Evolutionary conservation across 352 stramenopile species (phyloP).

Genomic region (Thraustochytrium sp.): DNA sequence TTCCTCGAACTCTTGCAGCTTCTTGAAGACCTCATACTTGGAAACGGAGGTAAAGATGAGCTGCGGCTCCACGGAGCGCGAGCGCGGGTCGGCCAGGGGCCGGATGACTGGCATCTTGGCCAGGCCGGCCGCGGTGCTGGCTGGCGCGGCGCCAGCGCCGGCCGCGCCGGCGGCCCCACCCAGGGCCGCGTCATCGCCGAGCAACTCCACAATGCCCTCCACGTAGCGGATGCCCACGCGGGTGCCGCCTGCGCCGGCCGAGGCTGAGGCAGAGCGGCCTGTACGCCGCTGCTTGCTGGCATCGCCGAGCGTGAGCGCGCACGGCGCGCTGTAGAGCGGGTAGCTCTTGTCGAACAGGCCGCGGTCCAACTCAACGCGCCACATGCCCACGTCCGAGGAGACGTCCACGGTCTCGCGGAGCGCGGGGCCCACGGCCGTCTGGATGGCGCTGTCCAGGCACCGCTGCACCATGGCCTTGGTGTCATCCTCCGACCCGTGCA

Average conservation of each 20-base stretch:
- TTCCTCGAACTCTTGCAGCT: background rate
- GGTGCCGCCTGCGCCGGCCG: background rate
- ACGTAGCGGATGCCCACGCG: constrained; percentile 19
- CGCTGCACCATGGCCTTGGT: background rate
- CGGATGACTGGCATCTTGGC: constrained; percentile 12
- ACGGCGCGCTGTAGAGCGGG: background rate
- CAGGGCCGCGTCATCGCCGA: too few relatives aligned
- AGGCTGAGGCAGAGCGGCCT: background rate
- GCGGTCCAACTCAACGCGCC: constrained; percentile 18
- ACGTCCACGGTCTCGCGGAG: constrained; percentile 25
- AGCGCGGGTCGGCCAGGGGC: background rate
- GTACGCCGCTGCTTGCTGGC: background rate
- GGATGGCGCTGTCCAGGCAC: constrained; percentile 4
- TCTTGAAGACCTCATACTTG: constrained; percentile 10
- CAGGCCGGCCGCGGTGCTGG: background rate
- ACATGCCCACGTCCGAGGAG: constrained; percentile 39
- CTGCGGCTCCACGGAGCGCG: constrained; percentile 13
- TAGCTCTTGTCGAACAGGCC: constrained; percentile 22
- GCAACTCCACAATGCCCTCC: constrained; percentile 17
- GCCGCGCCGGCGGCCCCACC: background rate
- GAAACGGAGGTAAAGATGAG: background rate
- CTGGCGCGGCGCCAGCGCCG: background rate
- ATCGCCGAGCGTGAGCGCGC: background rate
- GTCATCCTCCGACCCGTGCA: background rate
- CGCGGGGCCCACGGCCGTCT: background rate